Conservation (phyloP, 208 protist species). For the Leishmania turanica region DNA sequence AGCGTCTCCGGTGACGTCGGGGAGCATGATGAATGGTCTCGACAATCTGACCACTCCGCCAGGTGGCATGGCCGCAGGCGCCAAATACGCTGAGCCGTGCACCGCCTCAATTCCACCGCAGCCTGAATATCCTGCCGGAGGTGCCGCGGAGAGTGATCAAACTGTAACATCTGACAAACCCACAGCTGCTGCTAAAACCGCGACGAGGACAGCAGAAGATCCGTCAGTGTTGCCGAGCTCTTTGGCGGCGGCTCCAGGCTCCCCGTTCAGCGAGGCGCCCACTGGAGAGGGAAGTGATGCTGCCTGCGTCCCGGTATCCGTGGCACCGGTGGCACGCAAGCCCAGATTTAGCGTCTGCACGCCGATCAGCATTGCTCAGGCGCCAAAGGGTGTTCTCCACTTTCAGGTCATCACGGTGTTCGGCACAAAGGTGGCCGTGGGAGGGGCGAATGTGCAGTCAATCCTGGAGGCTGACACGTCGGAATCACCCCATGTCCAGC, state of each 20-base stretch:
- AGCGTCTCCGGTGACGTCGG: background rate
- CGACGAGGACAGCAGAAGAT: constrained; percentile 1
- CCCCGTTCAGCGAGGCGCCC: background rate
- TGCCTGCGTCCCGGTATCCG: background rate
- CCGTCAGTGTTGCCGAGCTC: background rate
- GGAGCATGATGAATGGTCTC: background rate
- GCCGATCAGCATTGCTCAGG: constrained; percentile 27
- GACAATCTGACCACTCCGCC: background rate
- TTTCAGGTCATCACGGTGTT: constrained; percentile 32
- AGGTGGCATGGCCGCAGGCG: background rate
- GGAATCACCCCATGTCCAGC: constrained; percentile 26
- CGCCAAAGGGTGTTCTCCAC: constrained; percentile 16
- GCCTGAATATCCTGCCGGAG: background rate
- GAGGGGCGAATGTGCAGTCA: constrained; percentile 21
- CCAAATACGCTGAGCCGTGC: background rate
- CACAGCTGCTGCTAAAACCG: constrained; percentile 2
- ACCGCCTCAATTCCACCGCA: background rate
- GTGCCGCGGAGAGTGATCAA: background rate
- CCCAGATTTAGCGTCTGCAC: constrained; percentile 24
- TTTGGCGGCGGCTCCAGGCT: background rate
- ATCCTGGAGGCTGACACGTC: constrained; percentile 10
- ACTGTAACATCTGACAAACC: background rate
- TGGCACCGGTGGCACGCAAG: background rate
- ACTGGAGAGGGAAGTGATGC: background rate
- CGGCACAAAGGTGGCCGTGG: constrained; percentile 24